Conservation (phyloP, 164 flowering plant genomes). For the Macadamia integrifolia region DNA sequence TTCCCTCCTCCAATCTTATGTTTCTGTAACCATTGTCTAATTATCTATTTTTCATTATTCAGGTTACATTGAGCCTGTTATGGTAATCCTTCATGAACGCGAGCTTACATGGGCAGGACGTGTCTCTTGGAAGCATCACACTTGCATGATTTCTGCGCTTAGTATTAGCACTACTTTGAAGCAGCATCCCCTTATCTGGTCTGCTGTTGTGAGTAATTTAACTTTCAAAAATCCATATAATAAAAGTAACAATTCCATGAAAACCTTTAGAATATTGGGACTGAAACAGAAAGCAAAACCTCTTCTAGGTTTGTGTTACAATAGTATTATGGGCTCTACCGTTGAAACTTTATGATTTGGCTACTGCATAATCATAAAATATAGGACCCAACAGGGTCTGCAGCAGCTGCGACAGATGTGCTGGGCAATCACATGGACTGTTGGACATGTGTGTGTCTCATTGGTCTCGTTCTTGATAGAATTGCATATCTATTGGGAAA, state of each 20-base stretch:
- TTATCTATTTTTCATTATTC: slow-evolving; percentile 3
- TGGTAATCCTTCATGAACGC: slow-evolving; percentile 90
- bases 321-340: too few species aligned
- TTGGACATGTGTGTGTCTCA: too few species aligned
- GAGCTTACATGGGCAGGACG: slow-evolving; percentile 99
- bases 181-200: slow-evolving; percentile 98
- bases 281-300: too few species aligned
- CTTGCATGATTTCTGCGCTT: slow-evolving; percentile 91
- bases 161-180: slow-evolving; percentile 87
- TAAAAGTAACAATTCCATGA: neutral
- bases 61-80: slow-evolving; percentile 97
- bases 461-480: too few species aligned
- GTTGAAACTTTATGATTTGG: too few species aligned
- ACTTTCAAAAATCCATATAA: neutral
- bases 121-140: slow-evolving; percentile 90
- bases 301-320: too few species aligned
- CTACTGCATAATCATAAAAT: too few species aligned
- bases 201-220: slow-evolving; percentile 62
- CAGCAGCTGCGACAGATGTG: too few species aligned
- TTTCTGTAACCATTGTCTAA: neutral
- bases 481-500: too few species aligned
- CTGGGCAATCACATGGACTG: too few species aligned
- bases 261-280: neutral
- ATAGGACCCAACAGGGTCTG: too few species aligned
- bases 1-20: neutral